Evolutionary conservation across 2,329 filamentous ascomycete genomes (phyloP), one percentile per base, ranked within the genome.

Genomic region (Ceratocystis albifundus): DNA sequence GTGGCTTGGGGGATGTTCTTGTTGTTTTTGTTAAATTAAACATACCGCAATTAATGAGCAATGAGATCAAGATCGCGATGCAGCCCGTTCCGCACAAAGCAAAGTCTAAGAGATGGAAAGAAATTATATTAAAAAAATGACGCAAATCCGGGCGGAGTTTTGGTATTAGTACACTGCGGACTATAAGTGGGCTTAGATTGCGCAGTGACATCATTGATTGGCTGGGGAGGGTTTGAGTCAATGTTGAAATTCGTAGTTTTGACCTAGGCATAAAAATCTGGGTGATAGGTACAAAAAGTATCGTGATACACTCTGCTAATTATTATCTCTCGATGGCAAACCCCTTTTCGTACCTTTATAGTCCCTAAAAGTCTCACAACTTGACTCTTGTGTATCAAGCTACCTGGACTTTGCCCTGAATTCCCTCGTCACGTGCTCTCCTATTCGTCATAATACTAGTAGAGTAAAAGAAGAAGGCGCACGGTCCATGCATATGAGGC

Each of bases 401-500:
- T 55, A 2, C 30, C 25, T 17, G 17, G 53, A 17, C 20, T 30
- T 17, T 57, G 22, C 55, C 55, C 55, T 59, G 25, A 59, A 59
- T 59, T 20, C 28, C 55, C 12, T 15, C 55, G 25, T 59, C 55
- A 32, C 55, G 55, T 59, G 55, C 28, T 8, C 55, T 36, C 55
- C 25, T 32, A 10, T 59, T 32, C 25, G 30, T 36, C 55, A 30
- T 8, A 20, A 25, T 36, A 6, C 10, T 30, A 32, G 15, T 20
- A n/a, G 1, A n/a, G 1, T 4, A 32, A 28, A 17, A 25, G 22
- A 55, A 20, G 22, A 28, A 25, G 8, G 28, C 28, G 55, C 55
- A 59, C 55, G 55, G 55, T 10, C 55, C 55, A 59, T 59, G 55
- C 55, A 59, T 59, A 28, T 36, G 55, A 59, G 55, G 55, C 55